Conservation (phyloP, 768 basidiomycete genomes). For the Lentinula guzmanii region DNA sequence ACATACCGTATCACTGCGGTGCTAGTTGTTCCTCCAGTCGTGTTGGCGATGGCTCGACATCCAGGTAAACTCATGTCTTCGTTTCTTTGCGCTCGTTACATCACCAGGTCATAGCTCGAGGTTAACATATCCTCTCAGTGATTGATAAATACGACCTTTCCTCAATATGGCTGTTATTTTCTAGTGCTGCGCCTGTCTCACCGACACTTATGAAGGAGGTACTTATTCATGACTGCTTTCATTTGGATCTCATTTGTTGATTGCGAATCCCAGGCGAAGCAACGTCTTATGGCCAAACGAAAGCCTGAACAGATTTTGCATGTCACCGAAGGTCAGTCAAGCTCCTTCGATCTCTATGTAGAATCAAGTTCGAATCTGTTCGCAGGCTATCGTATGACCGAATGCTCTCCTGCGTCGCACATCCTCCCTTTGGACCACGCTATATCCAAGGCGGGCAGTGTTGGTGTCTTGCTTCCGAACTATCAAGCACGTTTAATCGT, state of each 20-base stretch:
- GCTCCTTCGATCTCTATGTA: no score
- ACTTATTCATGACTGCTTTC: background rate
- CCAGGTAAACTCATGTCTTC: slow-evolving; percentile 33
- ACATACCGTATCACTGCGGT: slow-evolving; percentile 54
- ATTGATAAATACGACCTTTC: slow-evolving; percentile 64
- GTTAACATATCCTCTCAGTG: slow-evolving; percentile 34
- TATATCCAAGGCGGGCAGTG: slow-evolving; percentile 48
- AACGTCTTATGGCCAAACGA: background rate
- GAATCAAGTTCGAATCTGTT: background rate
- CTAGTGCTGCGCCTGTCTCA: slow-evolving; percentile 79
- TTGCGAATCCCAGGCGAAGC: background rate
- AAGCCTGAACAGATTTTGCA: background rate
- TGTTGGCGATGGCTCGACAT: slow-evolving; percentile 68
- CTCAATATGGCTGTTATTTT: slow-evolving; percentile 50
- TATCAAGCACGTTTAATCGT: slow-evolving; percentile 69
- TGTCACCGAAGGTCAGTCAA: background rate
- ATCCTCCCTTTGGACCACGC: slow-evolving; percentile 30
- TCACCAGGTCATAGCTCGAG: no score
- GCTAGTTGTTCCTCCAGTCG: slow-evolving; percentile 77
- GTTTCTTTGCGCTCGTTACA: background rate
- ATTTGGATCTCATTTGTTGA: slow-evolving; percentile 5
- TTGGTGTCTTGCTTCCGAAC: slow-evolving; percentile 68
- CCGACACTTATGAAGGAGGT: slow-evolving; percentile 54
- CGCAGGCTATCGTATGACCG: slow-evolving; percentile 71
- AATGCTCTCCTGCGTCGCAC: slow-evolving; percentile 72